A percentile compares a stretch with the other conserved stretches of the same genome.
Evolutionary conservation across 2,329 filamentous ascomycete genomes (phyloP).

Genomic region (Apiospora kogelbergensis): DNA sequence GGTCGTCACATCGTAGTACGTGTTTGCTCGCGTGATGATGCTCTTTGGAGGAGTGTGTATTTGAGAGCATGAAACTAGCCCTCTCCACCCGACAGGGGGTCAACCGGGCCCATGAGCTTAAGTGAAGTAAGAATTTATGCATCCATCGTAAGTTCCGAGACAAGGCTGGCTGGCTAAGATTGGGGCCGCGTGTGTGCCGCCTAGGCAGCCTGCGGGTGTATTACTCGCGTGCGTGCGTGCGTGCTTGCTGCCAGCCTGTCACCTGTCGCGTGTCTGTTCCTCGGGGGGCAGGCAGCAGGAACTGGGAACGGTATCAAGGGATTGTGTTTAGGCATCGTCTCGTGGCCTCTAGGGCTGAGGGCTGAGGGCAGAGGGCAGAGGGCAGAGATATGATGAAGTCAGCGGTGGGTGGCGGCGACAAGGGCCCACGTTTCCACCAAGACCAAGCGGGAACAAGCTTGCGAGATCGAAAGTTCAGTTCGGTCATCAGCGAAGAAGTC

Average conservation of each 20-base stretch:
- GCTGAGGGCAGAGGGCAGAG: no score
- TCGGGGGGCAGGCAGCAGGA: background rate
- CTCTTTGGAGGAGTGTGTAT: background rate
- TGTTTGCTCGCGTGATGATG: background rate
- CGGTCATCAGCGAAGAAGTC: no score
- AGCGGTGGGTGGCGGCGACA: background rate
- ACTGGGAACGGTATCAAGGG: background rate
- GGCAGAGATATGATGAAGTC: background rate
- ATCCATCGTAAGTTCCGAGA: background rate
- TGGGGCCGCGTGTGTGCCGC: background rate
- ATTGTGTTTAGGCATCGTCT: no score
- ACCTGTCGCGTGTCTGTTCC: background rate
- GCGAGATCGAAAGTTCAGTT: background rate
- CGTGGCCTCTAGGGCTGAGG: no score
- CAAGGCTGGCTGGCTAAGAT: background rate
- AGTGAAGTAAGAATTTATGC: conserved; percentile 5
- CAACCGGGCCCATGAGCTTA: background rate
- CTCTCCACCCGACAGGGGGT: background rate
- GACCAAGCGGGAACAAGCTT: background rate
- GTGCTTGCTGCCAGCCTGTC: no score
- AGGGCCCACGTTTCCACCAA: background rate
- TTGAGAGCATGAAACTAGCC: conserved; percentile 11
- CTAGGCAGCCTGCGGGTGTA: no score
- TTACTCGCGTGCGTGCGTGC: no score
- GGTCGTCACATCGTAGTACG: no score